Base-by-base conservation (phyloP, 768 basidiomycete genomes). In the Termitomyces sp. region DNA sequence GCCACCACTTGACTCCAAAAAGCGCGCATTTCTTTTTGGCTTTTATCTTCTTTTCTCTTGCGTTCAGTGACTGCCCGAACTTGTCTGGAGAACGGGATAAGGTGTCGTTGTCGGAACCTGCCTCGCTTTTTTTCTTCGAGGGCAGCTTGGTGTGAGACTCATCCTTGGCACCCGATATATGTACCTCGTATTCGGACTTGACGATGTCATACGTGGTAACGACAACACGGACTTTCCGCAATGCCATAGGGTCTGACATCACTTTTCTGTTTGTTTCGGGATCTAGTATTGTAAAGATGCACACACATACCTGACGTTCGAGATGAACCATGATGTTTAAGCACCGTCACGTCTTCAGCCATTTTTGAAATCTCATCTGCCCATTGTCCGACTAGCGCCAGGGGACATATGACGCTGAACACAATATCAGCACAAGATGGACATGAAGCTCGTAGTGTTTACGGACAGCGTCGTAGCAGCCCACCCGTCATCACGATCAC, bases 361-460 rank as follows among this genome's bases (percentile, higher is more conserved):
- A 89, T 86, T 65, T 87, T 91, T 54, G 81, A 70, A 48, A 94
- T 85, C 70, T 99, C 96, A 8, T 83, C 77, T 11, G 87, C 87
- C 96, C 96, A 99, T 71, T 99, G 97, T 13, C 82, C 81, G 55
- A 97, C 86, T 13, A 99, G 83, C 15, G 91, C 84, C 13, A 97
- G 80, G 2, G 96, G 96, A 54, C 89, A 91, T 33, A 98, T 76
- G 39, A 98, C 89, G 18, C 96, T 95, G 63, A 53, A 47, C 64
- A 27, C 57, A 57, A 57, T 50, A 41, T 39, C 8, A 22, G 20
- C 34, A 42, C 27, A 39, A 30, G 45, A 20, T 34, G 8, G 44
- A 27, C 12, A 57, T n/a, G 46, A 15, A 53, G 41, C 16, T 24
- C 11, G 46, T 61, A 27, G 7, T 56, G 56, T 18, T 47, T 18